phyloP scores from a whole-genome alignment of 768 basidiomycete genomes.

The Lanmaoa pseudosensibilis region DNA sequence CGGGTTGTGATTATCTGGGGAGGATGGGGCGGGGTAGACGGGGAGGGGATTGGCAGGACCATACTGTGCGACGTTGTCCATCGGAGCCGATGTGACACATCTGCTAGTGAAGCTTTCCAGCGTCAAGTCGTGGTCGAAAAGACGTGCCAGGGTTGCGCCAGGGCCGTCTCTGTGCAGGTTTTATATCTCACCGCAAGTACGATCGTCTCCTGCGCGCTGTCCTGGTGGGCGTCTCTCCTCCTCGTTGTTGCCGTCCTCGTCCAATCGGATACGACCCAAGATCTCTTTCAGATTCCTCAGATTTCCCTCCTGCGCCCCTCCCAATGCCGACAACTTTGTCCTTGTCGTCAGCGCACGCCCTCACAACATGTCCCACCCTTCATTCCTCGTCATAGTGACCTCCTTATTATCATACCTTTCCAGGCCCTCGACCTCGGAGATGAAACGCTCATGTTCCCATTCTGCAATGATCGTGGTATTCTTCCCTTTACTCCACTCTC shows the following conservation, averaged over 20 bases:
- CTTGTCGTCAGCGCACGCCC: constrained; percentile 19
- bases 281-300: constrained; percentile 14
- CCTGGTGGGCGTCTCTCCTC: constrained; percentile 15
- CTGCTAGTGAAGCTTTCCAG: constrained; percentile 24
- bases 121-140: constrained; percentile 29
- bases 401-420: constrained; percentile 22
- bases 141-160: constrained; percentile 32
- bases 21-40: constrained; percentile 32
- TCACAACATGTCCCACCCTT: constrained; percentile 8
- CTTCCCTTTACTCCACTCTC: constrained; percentile 29
- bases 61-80: constrained; percentile 39
- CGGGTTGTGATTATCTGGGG: constrained; percentile 30
- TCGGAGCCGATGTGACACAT: constrained; percentile 38
- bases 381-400: constrained; percentile 25
- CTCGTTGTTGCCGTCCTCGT: constrained; percentile 14
- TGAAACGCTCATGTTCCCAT: constrained; percentile 35
- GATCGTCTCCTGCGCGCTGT: constrained; percentile 20
- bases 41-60: constrained; percentile 26
- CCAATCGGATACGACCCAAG: constrained; percentile 7
- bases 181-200: constrained; percentile 27
- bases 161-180: constrained; percentile 27
- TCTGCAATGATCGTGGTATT: constrained; percentile 27
- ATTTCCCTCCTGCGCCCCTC: constrained; percentile 14
- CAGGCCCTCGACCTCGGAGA: constrained; percentile 31
- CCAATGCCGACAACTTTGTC: constrained; percentile 23